Percentiles rank a stretch among this genome's conserved stretches.
These are phyloP conservation scores for Polygonum maritimum DNA, from an alignment of 148 eudicot species.

Conservation along the genomic window DNA sequence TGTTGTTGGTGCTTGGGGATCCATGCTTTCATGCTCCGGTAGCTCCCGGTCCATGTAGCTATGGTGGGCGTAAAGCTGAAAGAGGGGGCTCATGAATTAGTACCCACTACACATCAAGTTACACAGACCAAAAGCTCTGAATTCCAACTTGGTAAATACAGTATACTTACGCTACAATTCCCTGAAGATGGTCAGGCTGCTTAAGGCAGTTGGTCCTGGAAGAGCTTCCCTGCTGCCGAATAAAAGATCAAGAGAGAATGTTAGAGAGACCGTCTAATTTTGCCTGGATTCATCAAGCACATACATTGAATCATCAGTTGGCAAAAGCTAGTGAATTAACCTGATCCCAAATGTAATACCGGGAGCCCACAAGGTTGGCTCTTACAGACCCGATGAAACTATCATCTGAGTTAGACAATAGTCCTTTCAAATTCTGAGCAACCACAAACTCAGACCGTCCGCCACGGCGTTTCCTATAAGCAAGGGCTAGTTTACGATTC, in stretches of 20 bases:
- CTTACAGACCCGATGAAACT: constrained; percentile 59
- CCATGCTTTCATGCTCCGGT: constrained; percentile 82
- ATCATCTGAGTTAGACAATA: constrained; percentile 43
- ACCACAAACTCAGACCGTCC: constrained; percentile 67
- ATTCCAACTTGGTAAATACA: neutral
- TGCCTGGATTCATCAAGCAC: neutral
- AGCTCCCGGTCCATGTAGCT: constrained; percentile 79
- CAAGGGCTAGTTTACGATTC: constrained; percentile 83
- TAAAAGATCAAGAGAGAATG: neutral
- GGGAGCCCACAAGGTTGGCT: constrained; percentile 77
- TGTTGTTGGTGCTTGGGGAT: constrained; percentile 58
- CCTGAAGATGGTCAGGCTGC: constrained; percentile 45
- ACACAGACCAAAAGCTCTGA: neutral
- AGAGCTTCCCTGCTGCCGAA: constrained; percentile 37
- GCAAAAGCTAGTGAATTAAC: constrained; percentile 16
- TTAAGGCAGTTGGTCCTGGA: constrained; percentile 21
- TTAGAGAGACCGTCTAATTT: neutral
- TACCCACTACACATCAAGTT: neutral
- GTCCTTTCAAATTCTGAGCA: constrained; percentile 61
- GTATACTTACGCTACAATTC: constrained; percentile 63
- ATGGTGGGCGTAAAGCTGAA: constrained; percentile 72
- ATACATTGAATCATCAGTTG: neutral
- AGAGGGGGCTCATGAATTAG: neutral
- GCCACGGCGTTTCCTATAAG: constrained; percentile 54
- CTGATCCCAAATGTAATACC: constrained; percentile 76